phyloP scores from a whole-genome alignment of 495 filamentous ascomycete genomes.

The Penicillium daleae region DNA sequence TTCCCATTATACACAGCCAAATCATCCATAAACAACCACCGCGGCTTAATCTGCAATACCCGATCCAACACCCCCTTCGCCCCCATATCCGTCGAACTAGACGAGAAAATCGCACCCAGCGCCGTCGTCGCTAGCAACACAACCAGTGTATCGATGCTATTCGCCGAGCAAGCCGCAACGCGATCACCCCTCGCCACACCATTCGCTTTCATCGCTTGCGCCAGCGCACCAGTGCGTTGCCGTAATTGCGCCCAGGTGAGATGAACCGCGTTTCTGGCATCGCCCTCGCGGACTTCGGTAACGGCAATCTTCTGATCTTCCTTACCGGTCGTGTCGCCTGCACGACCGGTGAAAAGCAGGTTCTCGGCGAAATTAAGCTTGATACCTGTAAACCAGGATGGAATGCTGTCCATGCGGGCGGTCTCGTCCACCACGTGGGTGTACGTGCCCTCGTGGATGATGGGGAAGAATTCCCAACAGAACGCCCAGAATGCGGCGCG shows the following conservation, averaged over 20 bases:
- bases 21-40: constrained; percentile 79
- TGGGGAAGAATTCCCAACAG: constrained; percentile 58
- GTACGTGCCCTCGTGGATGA: constrained; percentile 66
- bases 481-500: constrained; percentile 69
- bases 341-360: constrained; percentile 52
- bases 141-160: constrained; percentile 71
- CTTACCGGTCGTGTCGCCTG: constrained; percentile 50
- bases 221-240: constrained; percentile 54
- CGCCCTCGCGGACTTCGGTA: constrained; percentile 75
- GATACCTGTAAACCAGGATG: constrained; percentile 63
- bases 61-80: constrained; percentile 76
- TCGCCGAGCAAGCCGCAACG: constrained; percentile 70
- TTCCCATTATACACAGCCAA: constrained; percentile 78
- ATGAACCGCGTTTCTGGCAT: constrained; percentile 51
- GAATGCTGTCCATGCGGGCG: constrained; percentile 67
- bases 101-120: constrained; percentile 72
- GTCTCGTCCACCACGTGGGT: constrained; percentile 66
- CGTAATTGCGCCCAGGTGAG: constrained; percentile 69
- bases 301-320: constrained; percentile 69
- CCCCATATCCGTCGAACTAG: constrained; percentile 78
- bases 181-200: constrained; percentile 73
- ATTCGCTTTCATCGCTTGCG: constrained; percentile 62
- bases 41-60: constrained; percentile 69
- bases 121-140: constrained; percentile 66
- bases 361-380: constrained; percentile 84